Evolutionary conservation across 129 eudicot species (phyloP).

Genomic region (Tagetes patula): DNA sequence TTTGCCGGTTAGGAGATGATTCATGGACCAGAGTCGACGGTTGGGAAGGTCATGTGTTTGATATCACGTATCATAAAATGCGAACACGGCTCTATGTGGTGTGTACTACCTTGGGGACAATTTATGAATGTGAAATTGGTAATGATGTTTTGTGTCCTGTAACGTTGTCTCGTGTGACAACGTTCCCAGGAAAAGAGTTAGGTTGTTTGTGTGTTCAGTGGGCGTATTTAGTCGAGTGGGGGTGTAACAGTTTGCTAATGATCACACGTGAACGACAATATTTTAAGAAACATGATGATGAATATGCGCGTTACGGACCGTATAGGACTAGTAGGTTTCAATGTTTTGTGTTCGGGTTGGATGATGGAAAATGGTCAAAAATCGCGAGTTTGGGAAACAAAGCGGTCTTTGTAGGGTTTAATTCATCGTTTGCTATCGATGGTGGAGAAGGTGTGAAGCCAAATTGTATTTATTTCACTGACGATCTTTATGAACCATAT

Average conservation of each 20-base stretch:
- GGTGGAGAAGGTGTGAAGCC: slow-evolving; percentile 19
- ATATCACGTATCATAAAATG: slow-evolving; percentile 17
- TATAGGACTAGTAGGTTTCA: slow-evolving; percentile 23
- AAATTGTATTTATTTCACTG: slow-evolving; percentile 26
- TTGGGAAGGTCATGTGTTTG: slow-evolving; percentile 26
- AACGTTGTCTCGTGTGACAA: slow-evolving; percentile 2
- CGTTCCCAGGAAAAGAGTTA: slow-evolving; percentile 18
- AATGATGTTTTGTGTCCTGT: background rate
- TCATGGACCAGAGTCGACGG: slow-evolving; percentile 20
- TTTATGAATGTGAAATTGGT: slow-evolving; percentile 26
- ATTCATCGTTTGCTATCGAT: slow-evolving; percentile 23
- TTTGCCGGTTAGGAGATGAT: slow-evolving; percentile 23
- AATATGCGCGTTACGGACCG: slow-evolving; percentile 21
- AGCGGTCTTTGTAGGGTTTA: slow-evolving; percentile 30
- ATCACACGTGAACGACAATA: slow-evolving; percentile 21
- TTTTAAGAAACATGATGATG: slow-evolving; percentile 17
- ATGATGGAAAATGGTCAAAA: slow-evolving; percentile 28
- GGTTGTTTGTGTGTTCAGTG: background rate
- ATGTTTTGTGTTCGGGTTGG: slow-evolving; percentile 20
- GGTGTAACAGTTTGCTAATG: slow-evolving; percentile 23
- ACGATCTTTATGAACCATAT: slow-evolving; percentile 32
- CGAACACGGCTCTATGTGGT: slow-evolving; percentile 21
- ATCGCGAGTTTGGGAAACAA: slow-evolving; percentile 18
- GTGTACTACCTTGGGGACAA: slow-evolving; percentile 18
- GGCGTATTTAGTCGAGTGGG: slow-evolving; percentile 32